phyloP scores from a whole-genome alignment of 2,329 filamentous ascomycete genomes.

The Teratosphaeria epicoccoides region DNA sequence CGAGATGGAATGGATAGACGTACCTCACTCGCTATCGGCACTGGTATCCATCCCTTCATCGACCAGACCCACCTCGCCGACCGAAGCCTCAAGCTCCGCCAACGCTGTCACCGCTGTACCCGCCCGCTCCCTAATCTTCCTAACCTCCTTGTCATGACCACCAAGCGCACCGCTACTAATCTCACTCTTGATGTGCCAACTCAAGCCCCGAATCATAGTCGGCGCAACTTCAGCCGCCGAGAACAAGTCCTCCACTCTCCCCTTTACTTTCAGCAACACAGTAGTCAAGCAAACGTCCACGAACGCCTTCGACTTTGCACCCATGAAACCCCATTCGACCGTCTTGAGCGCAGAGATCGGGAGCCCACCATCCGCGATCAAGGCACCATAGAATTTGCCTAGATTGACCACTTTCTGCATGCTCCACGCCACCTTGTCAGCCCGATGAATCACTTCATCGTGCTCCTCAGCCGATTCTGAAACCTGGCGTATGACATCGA shows the following conservation, averaged over 20 bases:
- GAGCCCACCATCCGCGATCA: slow-evolving; percentile 51
- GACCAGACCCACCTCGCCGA: neutral
- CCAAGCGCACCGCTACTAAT: slow-evolving; percentile 54
- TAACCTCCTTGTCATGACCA: slow-evolving; percentile 41
- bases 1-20: no score
- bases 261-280: slow-evolving; percentile 48
- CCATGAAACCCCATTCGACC: slow-evolving; percentile 67
- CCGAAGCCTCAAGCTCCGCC: slow-evolving; percentile 6
- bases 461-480: slow-evolving; percentile 53
- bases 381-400: slow-evolving; percentile 53
- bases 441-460: slow-evolving; percentile 44
- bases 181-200: slow-evolving; percentile 69
- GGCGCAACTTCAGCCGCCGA: slow-evolving; percentile 51
- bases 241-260: slow-evolving; percentile 55
- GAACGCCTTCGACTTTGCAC: slow-evolving; percentile 59
- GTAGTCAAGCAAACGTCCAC: slow-evolving; percentile 71
- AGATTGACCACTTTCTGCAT: slow-evolving; percentile 55
- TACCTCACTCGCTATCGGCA: neutral
- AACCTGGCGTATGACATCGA: slow-evolving; percentile 73
- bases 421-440: slow-evolving; percentile 41
- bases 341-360: slow-evolving; percentile 51
- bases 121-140: slow-evolving; percentile 38
- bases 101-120: slow-evolving; percentile 17
- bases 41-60: slow-evolving; percentile 4
- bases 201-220: slow-evolving; percentile 61